A percentile compares a stretch with the other conserved stretches of the same genome.
Conservation (phyloP, 1,284 basidiomycete genomes). For the Singerocomus inundabilis region DNA sequence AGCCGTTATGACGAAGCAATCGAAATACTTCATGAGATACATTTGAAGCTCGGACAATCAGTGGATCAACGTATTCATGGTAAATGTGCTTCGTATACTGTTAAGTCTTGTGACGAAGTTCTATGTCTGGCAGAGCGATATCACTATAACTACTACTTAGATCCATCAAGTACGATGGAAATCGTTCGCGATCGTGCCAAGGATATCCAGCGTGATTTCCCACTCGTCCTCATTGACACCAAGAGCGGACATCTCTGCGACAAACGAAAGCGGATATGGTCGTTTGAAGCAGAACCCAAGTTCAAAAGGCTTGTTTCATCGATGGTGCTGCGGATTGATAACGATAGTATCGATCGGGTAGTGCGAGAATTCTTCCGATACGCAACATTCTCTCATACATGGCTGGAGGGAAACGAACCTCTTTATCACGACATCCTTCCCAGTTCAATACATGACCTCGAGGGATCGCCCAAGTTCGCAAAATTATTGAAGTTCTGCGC, state of each 20-base stretch:
- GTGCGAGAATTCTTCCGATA: conserved; percentile 19
- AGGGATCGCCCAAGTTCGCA: conserved; percentile 4
- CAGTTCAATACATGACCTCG: conserved; percentile 12
- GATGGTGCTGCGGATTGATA: conserved; percentile 5
- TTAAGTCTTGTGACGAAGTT: background rate
- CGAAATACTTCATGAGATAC: conserved; percentile 7
- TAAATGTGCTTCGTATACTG: background rate
- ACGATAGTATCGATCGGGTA: conserved; percentile 1
- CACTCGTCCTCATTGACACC: conserved; percentile 16
- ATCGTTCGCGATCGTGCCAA: conserved; percentile 2
- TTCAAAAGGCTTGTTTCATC: conserved; percentile 21
- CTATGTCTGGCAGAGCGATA: background rate
- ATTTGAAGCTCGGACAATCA: conserved; percentile 7
- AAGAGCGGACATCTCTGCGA: conserved; percentile 17
- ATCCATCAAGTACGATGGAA: conserved; percentile 11
- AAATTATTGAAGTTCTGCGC: conserved; percentile 24
- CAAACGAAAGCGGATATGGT: conserved; percentile 3
- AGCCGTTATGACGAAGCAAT: conserved; percentile 19
- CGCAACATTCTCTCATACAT: conserved; percentile 26
- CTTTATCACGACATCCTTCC: conserved; percentile 13
- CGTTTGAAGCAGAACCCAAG: conserved; percentile 12
- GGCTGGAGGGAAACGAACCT: conserved; percentile 20
- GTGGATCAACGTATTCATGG: conserved; percentile 4
- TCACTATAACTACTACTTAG: background rate
- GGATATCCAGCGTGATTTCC: conserved; percentile 10